Evolutionary conservation across 1,284 basidiomycete species (phyloP), one percentile per base, ranked within the genome.

Genomic region (Heterobasidion irregulare): DNA sequence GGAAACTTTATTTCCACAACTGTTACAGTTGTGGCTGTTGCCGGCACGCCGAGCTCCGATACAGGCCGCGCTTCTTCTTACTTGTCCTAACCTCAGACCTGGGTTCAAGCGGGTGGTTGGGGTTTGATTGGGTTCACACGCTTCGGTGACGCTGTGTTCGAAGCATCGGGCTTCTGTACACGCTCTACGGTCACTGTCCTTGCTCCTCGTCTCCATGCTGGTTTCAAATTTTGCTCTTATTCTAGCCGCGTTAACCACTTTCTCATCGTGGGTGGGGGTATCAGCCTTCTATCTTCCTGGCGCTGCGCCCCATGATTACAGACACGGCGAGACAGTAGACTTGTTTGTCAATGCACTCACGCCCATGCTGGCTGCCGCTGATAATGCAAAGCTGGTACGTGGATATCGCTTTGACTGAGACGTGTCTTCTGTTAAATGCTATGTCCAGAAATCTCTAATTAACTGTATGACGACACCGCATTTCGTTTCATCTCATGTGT

Each of bases 291-390:
- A 86, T 66, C 72, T 86, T n/a, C 84, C 84, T 18, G 84, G 84
- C 13, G 81, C 90, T 45, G 92, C 93, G 13, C 93, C 92, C 1
- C 84, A 80, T 65, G 84, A 92, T 70, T 95, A 92, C 68, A 67
- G 68, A 15, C 59, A 68, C 54, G 85, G 84, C 53, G 90, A 94
- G 59, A 71, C 74, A 57, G 89, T 94, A 49, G 81, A 87, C 57
- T 76, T 94, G 36, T 85, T 83, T 65, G 89, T 94, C 64, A 95
- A 95, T 69, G 86, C 91, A 1, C 75, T 95, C 57, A 93, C 92
- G 33, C 92, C 92, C 5, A 92, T 90, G 82, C 75, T 93, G 44
- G 74, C 80, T 16, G 78, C 79, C 44, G 76, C 68, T 50, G 81
- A 85, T 63, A 81, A 91, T 64, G 82, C 88, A 44, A 94, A 94